Evolutionary conservation across 192 early-diverging fungal species (phyloP).

Genomic region (Umbelopsis sp.): DNA sequence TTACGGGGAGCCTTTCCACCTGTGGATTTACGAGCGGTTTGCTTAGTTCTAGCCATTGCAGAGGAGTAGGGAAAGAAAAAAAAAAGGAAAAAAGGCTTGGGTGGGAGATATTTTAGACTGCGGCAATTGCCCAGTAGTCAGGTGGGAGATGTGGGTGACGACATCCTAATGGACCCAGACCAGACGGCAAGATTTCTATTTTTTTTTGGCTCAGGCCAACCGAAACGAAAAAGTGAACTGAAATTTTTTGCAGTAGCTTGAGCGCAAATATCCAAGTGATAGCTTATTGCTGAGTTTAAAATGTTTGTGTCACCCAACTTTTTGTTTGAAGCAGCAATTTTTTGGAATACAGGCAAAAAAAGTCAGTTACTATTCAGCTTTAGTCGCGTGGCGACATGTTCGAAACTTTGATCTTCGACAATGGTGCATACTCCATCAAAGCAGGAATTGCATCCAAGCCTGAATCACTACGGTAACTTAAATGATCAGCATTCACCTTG

Average conservation of each 20-base stretch:
- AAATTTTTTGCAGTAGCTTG: neutral
- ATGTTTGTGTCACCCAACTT: neutral
- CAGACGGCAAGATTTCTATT: neutral
- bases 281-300: neutral
- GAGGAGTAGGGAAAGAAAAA: conserved; percentile 5
- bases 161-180: neutral
- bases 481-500: too few species aligned
- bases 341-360: neutral
- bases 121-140: neutral
- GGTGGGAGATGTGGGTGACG: neutral
- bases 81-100: neutral
- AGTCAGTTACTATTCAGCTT: neutral
- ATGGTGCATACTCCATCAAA: conserved; percentile 72
- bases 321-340: neutral
- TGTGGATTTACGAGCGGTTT: conserved; percentile 98
- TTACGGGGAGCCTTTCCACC: conserved; percentile 98
- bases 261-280: neutral
- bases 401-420: conserved; percentile 63
- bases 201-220: neutral
- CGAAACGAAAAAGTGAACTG: neutral
- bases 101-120: neutral
- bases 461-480: conserved; percentile 32
- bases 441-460: conserved; percentile 47
- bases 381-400: conserved; percentile 6
- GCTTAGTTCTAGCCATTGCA: conserved; percentile 71